Evolutionary conservation across 805 yeast genomes (phyloP).

Genomic region (Pichia rugopelliculosa): DNA sequence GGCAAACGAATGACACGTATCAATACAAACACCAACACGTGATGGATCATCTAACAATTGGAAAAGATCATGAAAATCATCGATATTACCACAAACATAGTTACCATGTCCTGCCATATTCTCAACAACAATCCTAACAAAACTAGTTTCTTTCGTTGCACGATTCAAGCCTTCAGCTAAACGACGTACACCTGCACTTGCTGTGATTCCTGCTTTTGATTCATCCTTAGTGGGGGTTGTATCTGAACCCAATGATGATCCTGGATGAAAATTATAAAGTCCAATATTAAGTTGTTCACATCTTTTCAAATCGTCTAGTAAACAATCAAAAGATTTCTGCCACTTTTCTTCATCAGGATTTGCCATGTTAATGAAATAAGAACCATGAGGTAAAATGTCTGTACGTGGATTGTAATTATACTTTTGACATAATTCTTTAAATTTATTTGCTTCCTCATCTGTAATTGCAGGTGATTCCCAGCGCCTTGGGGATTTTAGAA

Average conservation of each 20-base stretch:
- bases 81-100: slow-evolving; percentile 72
- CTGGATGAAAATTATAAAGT: slow-evolving; percentile 87
- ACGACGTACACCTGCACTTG: slow-evolving; percentile 24
- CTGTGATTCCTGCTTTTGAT: not conserved
- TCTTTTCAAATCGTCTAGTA: slow-evolving; percentile 78
- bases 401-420: slow-evolving; percentile 64
- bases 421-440: slow-evolving; percentile 53
- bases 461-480: slow-evolving; percentile 83
- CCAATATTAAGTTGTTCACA: slow-evolving; percentile 85
- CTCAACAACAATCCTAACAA: slow-evolving; percentile 84
- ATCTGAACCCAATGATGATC: slow-evolving; percentile 70
- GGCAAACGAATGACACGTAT: slow-evolving; percentile 94
- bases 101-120: slow-evolving; percentile 98
- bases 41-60: slow-evolving; percentile 69
- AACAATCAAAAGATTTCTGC: slow-evolving; percentile 64
- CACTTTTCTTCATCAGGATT: slow-evolving; percentile 82
- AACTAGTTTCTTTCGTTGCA: slow-evolving; percentile 65
- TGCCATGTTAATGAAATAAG: slow-evolving; percentile 87
- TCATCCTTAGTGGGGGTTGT: slow-evolving; percentile 43
- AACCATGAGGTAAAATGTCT: slow-evolving; percentile 90
- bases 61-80: slow-evolving; percentile 71
- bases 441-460: slow-evolving; percentile 58
- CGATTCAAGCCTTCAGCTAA: slow-evolving; percentile 74
- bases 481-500: slow-evolving; percentile 80
- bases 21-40: slow-evolving; percentile 93